A percentile compares a stretch with the other conserved stretches of the same genome.
These are phyloP conservation scores for Mariannaea sp. DNA, from an alignment of 2,329 filamentous ascomycete species.

Conservation along the genomic window DNA sequence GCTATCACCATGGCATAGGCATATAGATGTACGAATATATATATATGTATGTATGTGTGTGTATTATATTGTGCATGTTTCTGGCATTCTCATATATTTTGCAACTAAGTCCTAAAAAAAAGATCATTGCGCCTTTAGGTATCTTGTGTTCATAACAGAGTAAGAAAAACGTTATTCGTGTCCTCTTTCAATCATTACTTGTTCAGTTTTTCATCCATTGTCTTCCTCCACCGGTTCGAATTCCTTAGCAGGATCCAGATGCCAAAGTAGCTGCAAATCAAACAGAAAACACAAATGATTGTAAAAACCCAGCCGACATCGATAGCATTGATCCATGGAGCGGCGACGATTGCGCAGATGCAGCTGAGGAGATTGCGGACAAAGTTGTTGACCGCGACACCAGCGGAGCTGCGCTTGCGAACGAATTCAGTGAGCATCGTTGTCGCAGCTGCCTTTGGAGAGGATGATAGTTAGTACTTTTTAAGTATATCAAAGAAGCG, in stretches of 20 bases:
- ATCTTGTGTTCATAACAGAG: too few species aligned
- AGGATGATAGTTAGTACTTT: conserved; percentile 14
- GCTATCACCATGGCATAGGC: not conserved
- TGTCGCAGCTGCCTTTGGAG: conserved; percentile 60
- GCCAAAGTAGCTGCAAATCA: conserved; percentile 60
- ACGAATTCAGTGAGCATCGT: conserved; percentile 89
- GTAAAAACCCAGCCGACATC: conserved; percentile 81
- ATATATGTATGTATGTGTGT: too few species aligned
- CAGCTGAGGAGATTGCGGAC: conserved; percentile 78
- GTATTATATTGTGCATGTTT: too few species aligned
- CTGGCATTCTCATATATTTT: too few species aligned
- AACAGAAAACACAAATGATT: conserved; percentile 54
- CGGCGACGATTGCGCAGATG: conserved; percentile 69
- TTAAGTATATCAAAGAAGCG: not conserved
- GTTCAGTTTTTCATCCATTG: conserved; percentile 61
- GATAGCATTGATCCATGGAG: conserved; percentile 72
- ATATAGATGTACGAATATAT: not conserved
- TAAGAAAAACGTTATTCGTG: too few species aligned
- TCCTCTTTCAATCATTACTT: conserved; percentile 20
- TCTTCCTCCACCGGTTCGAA: conserved; percentile 65
- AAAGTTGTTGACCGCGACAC: conserved; percentile 83
- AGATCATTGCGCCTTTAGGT: too few species aligned
- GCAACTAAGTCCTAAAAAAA: too few species aligned
- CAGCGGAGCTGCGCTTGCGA: conserved; percentile 70
- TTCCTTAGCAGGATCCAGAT: conserved; percentile 66